A percentile compares a stretch with the other conserved stretches of the same genome.
Evolutionary conservation across 495 filamentous ascomycete genomes (phyloP).

Genomic region (Zalerion maritima): DNA sequence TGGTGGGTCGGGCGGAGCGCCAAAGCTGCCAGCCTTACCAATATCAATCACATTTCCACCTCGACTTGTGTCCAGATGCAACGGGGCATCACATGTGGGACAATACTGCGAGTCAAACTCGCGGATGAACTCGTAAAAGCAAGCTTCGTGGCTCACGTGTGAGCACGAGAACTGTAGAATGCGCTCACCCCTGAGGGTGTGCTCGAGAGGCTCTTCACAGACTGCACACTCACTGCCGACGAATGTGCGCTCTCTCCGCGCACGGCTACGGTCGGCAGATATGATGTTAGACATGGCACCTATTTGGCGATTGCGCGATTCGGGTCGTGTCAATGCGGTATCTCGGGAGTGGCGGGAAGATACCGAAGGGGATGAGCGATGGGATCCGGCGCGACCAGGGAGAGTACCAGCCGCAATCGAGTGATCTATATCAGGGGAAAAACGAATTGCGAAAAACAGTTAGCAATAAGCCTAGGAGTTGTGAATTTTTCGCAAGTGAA

Average conservation of each 20-base stretch:
- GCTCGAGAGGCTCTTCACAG: conserved; percentile 93
- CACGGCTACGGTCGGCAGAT: conserved; percentile 64
- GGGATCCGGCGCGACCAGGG: conserved; percentile 24
- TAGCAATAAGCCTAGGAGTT: no score
- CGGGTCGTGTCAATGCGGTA: conserved; percentile 16
- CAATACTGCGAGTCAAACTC: conserved; percentile 93
- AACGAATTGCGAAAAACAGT: no score
- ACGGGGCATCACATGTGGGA: conserved; percentile 82
- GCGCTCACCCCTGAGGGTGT: conserved; percentile 87
- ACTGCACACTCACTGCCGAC: conserved; percentile 89
- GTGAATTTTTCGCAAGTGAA: no score
- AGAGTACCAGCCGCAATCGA: conserved; percentile 21
- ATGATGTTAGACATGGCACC: conserved; percentile 52
- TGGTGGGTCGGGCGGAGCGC: conserved; percentile 1
- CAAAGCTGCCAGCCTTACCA: conserved; percentile 41
- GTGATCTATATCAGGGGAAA: no score
- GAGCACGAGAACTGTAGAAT: conserved; percentile 92
- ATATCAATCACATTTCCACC: conserved; percentile 92
- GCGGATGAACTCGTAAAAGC: conserved; percentile 97
- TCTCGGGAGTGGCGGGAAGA: conserved; percentile 24
- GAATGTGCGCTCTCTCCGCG: conserved; percentile 84
- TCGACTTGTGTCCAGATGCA: conserved; percentile 86
- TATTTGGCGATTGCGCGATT: conserved; percentile 11
- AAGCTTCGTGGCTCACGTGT: conserved; percentile 95
- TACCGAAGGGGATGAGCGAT: conserved; percentile 26